phyloP scores from a whole-genome alignment of 805 yeast genomes.

The Phaffomyces antillensis region DNA sequence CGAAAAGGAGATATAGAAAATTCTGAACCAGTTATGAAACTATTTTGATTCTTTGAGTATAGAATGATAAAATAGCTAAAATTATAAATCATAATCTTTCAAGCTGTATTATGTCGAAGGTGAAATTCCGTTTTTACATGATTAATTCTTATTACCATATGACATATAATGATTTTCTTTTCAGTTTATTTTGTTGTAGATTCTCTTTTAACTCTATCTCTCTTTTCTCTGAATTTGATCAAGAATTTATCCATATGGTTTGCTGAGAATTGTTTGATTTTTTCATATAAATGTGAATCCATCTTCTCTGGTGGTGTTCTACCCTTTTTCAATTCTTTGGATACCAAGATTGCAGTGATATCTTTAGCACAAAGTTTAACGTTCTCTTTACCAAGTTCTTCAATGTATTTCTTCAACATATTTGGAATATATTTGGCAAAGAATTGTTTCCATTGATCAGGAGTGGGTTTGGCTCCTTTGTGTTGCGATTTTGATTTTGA shows the following conservation, averaged over 20 bases:
- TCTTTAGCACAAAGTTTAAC: constrained; percentile 76
- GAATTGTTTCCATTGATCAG: constrained; percentile 29
- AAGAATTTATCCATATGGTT: constrained; percentile 63
- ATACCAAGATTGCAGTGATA: constrained; percentile 56
- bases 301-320: constrained; percentile 46
- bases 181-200: background rate
- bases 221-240: constrained; percentile 35
- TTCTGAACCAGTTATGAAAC: too few relatives aligned
- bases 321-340: constrained; percentile 49
- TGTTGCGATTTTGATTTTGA: background rate
- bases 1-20: too few relatives aligned
- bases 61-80: too few relatives aligned
- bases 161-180: background rate
- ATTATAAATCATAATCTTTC: too few relatives aligned
- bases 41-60: too few relatives aligned
- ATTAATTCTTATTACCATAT: too few relatives aligned
- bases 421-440: constrained; percentile 81
- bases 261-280: constrained; percentile 58
- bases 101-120: too few relatives aligned
- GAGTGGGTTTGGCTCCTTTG: constrained; percentile 9
- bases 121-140: too few relatives aligned
- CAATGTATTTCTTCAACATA: constrained; percentile 56
- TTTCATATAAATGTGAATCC: constrained; percentile 56
- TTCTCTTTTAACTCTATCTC: constrained; percentile 8
- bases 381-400: constrained; percentile 62